A percentile compares a stretch with the other conserved stretches of the same genome.
These are phyloP conservation scores for Phytophthora podocarpi DNA, from an alignment of 352 stramenopile genomes.

Conservation along the genomic window DNA sequence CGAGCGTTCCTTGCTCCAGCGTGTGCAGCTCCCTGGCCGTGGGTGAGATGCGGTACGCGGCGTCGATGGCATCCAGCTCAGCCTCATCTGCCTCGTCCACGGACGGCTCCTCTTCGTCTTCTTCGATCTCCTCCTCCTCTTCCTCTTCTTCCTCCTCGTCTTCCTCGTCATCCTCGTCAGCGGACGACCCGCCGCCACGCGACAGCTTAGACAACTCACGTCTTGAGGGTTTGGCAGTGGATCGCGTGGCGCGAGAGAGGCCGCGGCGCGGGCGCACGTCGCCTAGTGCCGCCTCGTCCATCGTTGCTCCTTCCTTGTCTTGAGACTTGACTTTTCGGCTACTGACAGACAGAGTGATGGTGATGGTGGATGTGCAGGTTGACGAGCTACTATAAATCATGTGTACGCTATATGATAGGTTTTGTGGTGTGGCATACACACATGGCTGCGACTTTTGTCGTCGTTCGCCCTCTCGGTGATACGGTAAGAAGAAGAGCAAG, in stretches of 20 bases:
- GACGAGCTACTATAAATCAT: no score
- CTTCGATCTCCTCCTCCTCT: constrained; percentile 58
- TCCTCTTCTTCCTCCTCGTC: constrained; percentile 62
- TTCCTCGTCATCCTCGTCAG: constrained; percentile 53
- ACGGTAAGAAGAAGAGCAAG: constrained; percentile 15
- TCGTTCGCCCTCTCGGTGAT: background rate
- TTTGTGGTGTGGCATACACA: constrained; percentile 1
- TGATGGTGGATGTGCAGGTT: no score
- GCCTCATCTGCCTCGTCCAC: constrained; percentile 55
- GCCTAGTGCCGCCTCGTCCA: constrained; percentile 15
- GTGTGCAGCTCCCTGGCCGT: constrained; percentile 54
- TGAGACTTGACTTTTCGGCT: constrained; percentile 2
- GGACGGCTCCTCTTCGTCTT: constrained; percentile 47
- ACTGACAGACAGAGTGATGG: constrained; percentile 8
- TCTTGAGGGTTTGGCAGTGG: constrained; percentile 38
- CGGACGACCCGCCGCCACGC: constrained; percentile 29
- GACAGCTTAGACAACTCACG: constrained; percentile 11
- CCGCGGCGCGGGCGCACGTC: constrained; percentile 40
- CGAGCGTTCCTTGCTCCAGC: constrained; percentile 64
- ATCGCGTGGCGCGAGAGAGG: constrained; percentile 47
- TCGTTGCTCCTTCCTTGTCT: background rate
- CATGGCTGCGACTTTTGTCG: no score
- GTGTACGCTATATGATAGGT: background rate
- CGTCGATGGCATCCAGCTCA: constrained; percentile 37
- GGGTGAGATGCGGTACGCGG: constrained; percentile 27